phyloP scores from a whole-genome alignment of 1,139 yeast genomes.

The Tardiomyces depauwii region DNA sequence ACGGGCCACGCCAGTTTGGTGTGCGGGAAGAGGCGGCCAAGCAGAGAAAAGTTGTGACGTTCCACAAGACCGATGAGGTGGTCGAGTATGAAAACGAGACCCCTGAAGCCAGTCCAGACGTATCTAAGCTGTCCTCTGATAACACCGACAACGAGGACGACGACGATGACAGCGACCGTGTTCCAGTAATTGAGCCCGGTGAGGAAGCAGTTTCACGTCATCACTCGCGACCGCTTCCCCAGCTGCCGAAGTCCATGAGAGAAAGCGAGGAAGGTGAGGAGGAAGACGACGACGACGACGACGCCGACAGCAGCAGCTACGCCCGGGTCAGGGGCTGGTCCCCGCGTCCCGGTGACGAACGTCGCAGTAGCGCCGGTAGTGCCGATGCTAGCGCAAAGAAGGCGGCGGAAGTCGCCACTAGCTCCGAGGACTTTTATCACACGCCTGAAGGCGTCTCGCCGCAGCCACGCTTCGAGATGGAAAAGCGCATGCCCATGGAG shows the following conservation, averaged over 20 bases:
- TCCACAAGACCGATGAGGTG: constrained; percentile 27
- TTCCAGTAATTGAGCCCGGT: constrained; percentile 4
- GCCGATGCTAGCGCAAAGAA: neutral
- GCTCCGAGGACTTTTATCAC: neutral
- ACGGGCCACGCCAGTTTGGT: constrained; percentile 20
- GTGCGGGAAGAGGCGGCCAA: constrained; percentile 2
- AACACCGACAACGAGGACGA: constrained; percentile 3
- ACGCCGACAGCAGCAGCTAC: constrained; percentile 7
- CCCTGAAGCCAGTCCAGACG: constrained; percentile 28
- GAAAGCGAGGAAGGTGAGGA: constrained; percentile 14
- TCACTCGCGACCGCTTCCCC: neutral
- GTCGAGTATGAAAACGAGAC: constrained; percentile 32
- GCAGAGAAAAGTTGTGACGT: constrained; percentile 23
- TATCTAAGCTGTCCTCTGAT: neutral
- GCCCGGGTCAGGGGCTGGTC: constrained; percentile 18
- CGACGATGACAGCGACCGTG: no score
- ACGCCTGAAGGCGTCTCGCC: neutral
- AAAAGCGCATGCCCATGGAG: constrained; percentile 12
- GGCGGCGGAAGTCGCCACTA: neutral
- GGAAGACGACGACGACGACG: constrained; percentile 13
- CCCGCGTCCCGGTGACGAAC: constrained; percentile 9
- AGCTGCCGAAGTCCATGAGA: constrained; percentile 4
- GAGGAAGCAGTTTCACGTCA: neutral
- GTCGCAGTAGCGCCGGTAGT: constrained; percentile 6
- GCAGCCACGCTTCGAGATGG: constrained; percentile 18